Conservation (phyloP, 768 basidiomycete species). For the Suillus bovinus region DNA sequence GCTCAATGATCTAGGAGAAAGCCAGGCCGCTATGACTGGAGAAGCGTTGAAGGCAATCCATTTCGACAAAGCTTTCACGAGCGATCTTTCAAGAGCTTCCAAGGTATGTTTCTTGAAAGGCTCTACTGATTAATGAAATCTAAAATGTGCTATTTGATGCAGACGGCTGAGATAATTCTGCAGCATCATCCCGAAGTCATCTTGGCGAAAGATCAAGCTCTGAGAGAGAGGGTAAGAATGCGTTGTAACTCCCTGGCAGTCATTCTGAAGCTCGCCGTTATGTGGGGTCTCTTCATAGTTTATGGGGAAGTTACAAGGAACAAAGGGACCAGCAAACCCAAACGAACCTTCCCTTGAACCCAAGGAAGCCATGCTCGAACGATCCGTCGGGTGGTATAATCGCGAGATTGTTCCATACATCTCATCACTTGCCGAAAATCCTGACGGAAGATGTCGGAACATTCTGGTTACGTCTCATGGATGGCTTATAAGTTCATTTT, state of each 20-base stretch:
- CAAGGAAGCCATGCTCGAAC: constrained; percentile 40
- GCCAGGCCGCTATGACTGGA: constrained; percentile 62
- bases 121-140: background rate
- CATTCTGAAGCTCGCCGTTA: background rate
- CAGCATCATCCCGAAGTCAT: constrained; percentile 47
- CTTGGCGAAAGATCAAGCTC: constrained; percentile 44
- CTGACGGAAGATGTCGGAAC: constrained; percentile 16
- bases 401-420: constrained; percentile 39
- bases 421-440: constrained; percentile 32
- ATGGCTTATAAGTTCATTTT: constrained; percentile 56
- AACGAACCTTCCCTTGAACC: constrained; percentile 29
- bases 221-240: constrained; percentile 61
- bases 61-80: constrained; percentile 65
- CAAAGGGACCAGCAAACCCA: constrained; percentile 18
- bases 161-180: constrained; percentile 73
- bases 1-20: constrained; percentile 63
- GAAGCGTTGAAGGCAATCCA: constrained; percentile 51
- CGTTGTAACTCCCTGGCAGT: background rate
- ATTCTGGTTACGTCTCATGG: constrained; percentile 71
- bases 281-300: constrained; percentile 36
- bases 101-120: constrained; percentile 30
- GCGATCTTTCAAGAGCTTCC: constrained; percentile 69
- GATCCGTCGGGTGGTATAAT: constrained; percentile 67
- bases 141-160: background rate
- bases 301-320: constrained; percentile 64